Percentiles rank a stretch among this genome's conserved stretches.
phyloP scores from a whole-genome alignment of 2,329 filamentous ascomycete species.

The Xylaria sp. region DNA sequence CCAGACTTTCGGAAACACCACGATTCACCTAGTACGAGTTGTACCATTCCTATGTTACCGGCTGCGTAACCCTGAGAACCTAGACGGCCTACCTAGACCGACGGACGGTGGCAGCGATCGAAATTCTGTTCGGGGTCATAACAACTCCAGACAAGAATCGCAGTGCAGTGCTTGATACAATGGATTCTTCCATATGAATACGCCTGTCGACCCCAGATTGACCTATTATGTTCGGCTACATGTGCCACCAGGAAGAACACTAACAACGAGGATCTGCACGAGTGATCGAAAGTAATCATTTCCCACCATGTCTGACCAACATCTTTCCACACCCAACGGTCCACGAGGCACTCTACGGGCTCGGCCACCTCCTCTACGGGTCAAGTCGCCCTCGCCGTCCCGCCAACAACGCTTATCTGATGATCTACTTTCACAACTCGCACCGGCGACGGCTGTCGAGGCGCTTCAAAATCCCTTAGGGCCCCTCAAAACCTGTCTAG shows the following conservation, averaged over 20 bases:
- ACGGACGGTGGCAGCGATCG: constrained; percentile 29
- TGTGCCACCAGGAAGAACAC: constrained; percentile 35
- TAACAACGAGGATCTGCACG: constrained; percentile 35
- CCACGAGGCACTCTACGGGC: constrained; percentile 55
- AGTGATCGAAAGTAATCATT: constrained; percentile 42
- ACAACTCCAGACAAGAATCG: constrained; percentile 40
- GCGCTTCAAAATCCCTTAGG: constrained; percentile 67
- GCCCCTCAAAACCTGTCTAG: constrained; percentile 68
- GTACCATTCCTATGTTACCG: constrained; percentile 35
- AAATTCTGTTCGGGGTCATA: constrained; percentile 41
- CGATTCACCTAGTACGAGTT: constrained; percentile 33
- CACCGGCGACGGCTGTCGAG: constrained; percentile 69
- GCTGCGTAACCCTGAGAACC: constrained; percentile 29
- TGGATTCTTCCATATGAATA: constrained; percentile 45
- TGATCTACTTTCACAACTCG: constrained; percentile 70
- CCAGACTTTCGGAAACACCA: constrained; percentile 40
- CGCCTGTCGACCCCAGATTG: constrained; percentile 31
- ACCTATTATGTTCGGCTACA: constrained; percentile 40
- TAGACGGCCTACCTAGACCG: constrained; percentile 9
- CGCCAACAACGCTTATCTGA: constrained; percentile 60
- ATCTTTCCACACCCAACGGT: constrained; percentile 50
- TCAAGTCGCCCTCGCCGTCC: constrained; percentile 58
- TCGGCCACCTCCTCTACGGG: constrained; percentile 55
- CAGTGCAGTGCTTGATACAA: constrained; percentile 38
- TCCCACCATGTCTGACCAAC: constrained; percentile 50